These are phyloP conservation scores for Verticillium klebahnii DNA, from an alignment of 2,329 filamentous ascomycete genomes.

Conservation along the genomic window DNA sequence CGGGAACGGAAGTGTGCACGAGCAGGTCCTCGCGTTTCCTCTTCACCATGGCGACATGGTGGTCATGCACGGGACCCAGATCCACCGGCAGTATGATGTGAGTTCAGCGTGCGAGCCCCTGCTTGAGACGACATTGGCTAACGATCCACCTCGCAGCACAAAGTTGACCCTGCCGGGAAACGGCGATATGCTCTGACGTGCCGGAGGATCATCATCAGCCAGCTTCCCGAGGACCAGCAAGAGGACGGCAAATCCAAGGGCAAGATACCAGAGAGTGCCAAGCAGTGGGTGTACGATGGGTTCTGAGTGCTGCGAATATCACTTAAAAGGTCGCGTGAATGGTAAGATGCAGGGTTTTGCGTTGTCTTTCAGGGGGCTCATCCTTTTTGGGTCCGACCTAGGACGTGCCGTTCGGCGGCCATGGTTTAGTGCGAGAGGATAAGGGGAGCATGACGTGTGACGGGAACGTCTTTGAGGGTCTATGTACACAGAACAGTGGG, in stretches of 20 bases:
- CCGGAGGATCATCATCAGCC: slow-evolving; percentile 42
- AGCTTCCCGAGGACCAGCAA: slow-evolving; percentile 26
- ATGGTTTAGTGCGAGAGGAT: too few species aligned
- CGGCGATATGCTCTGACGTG: slow-evolving; percentile 54
- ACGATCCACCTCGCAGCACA: slow-evolving; percentile 32
- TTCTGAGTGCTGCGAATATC: neutral
- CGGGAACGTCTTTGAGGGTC: too few species aligned
- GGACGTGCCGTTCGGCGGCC: too few species aligned
- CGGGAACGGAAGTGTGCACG: slow-evolving; percentile 19
- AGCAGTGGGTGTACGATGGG: slow-evolving; percentile 1
- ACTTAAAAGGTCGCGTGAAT: neutral
- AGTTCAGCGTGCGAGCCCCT: slow-evolving; percentile 8
- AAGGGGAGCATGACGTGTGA: too few species aligned
- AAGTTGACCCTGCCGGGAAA: slow-evolving; percentile 43
- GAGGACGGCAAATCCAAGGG: slow-evolving; percentile 23
- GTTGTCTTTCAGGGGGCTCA: neutral
- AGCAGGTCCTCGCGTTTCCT: slow-evolving; percentile 28
- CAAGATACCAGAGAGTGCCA: slow-evolving; percentile 22
- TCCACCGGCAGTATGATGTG: slow-evolving; percentile 57
- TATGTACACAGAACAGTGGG: too few species aligned
- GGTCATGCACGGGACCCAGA: slow-evolving; percentile 55
- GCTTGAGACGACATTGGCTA: slow-evolving; percentile 6
- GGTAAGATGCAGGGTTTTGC: too few species aligned
- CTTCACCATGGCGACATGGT: slow-evolving; percentile 61
- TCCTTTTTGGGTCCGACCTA: neutral